Evolutionary conservation across 768 basidiomycete species (phyloP), one percentile per base, ranked within the genome.

Genomic region (Naganishia onofrii): DNA sequence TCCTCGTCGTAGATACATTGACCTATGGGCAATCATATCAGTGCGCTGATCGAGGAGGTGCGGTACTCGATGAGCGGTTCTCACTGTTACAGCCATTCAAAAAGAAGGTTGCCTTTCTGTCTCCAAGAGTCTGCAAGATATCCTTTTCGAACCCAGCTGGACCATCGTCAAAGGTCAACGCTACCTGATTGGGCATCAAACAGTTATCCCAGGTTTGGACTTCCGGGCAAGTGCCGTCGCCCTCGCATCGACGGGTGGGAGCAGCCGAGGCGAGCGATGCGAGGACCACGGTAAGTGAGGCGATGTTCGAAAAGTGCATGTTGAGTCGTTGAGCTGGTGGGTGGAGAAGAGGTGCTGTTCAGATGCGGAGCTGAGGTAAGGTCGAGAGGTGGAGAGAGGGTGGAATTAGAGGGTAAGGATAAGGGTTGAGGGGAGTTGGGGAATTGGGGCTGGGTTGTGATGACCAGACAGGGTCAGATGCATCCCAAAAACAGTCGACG

Each of bases 1-100:
- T 34, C 57, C 5, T 58, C 31, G 12, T 58, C 34, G 57, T 58
- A 58, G 21, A 58, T 58, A n/a, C 57, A 58, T 21, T 38, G 48
- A 21, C 57, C 57, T 34, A 38, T 58, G 5, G 13, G 17, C 29
- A n/a, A 38, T 23, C 21, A 38, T 19, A 10, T 34, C 23, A 34
- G 57, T 9, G 21, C 15, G 15, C 4, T 36, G 28, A 31, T 55
- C 56, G 13, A 21, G 36, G 4, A 23, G 3, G 21, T 29, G 28
- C 15, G 38, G 19, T 7, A 44, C 2, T 44, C 10, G n/a, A n/a
- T 3, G 19, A 51, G 19, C 48, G n/a, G 23, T 7, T 23, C 60
- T 63, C 23, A 63, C 60, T 63, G 38, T 44, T 44, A 26, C 48
- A 51, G 12, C 60, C 60, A 26, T 63, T 63, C 38, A 63, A 12